Conservation (phyloP, 306 rosid species). For the Lagenaria siceraria region DNA sequence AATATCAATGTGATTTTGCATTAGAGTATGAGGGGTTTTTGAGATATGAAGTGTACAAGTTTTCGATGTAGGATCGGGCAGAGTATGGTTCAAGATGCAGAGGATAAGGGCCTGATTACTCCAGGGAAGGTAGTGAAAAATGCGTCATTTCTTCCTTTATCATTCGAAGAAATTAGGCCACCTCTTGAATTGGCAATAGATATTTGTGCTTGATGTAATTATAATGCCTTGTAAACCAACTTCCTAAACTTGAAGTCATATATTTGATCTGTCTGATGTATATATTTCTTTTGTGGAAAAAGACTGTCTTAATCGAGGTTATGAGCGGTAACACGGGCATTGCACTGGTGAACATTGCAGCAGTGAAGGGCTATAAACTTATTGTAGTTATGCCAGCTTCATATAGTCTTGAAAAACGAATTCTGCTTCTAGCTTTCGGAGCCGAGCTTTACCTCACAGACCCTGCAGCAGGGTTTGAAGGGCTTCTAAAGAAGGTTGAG, state of each 20-base stretch:
- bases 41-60: neutral
- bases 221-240: neutral
- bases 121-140: constrained; percentile 55
- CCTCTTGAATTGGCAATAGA: neutral
- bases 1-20: neutral
- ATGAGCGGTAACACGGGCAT: constrained; percentile 81
- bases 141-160: neutral
- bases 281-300: constrained; percentile 10
- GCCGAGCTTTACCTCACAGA: constrained; percentile 59
- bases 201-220: neutral
- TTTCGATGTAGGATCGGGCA: constrained; percentile 36
- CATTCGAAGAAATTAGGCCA: neutral
- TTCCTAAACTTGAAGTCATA: neutral
- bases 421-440: constrained; percentile 58
- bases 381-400: constrained; percentile 41
- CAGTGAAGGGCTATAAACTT: constrained; percentile 52
- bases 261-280: neutral
- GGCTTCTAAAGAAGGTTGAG: constrained; percentile 29
- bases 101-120: constrained; percentile 59
- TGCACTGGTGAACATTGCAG: constrained; percentile 63
- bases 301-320: constrained; percentile 59
- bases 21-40: neutral
- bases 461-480: constrained; percentile 39
- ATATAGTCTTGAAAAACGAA: constrained; percentile 47
- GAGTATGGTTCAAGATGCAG: constrained; percentile 76